These are phyloP conservation scores for Fusarium udum DNA, from an alignment of 2,329 filamentous ascomycete genomes.

Conservation along the genomic window DNA sequence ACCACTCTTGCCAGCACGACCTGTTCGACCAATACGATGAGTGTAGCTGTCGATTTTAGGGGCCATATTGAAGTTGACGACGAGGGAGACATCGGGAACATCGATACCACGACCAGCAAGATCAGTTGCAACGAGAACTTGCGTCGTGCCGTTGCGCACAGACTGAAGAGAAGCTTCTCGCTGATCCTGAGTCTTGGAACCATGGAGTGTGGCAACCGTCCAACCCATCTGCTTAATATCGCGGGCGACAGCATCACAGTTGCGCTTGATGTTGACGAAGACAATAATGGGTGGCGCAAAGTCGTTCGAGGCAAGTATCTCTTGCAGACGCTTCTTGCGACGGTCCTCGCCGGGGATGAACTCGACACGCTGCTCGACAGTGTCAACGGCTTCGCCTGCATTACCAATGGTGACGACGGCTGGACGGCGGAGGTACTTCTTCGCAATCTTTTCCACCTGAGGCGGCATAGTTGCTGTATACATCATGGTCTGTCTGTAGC, in stretches of 20 bases:
- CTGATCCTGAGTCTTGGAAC: conserved; percentile 97
- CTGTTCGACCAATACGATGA: conserved; percentile 94
- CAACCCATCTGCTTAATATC: conserved; percentile 96
- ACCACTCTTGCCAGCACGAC: conserved; percentile 96
- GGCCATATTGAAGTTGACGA: conserved; percentile 99
- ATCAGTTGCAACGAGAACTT: conserved; percentile 95
- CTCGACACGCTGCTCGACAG: conserved; percentile 96
- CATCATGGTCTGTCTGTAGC: conserved; percentile 99
- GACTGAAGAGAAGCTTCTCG: conserved; percentile 89
- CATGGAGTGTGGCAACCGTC: conserved; percentile 89
- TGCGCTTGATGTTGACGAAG: conserved; percentile 99
- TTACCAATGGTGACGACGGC: conserved; percentile 96
- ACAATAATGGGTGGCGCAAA: conserved; percentile 94
- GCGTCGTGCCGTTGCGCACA: conserved; percentile 81
- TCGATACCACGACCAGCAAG: conserved; percentile 97
- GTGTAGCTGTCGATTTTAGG: conserved; percentile 93
- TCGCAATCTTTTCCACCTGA: conserved; percentile 92
- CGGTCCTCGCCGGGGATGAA: conserved; percentile 92
- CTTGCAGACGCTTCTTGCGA: conserved; percentile 92
- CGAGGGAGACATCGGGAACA: conserved; percentile 90
- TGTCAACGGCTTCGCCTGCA: conserved; percentile 94
- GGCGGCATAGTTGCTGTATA: conserved; percentile 99
- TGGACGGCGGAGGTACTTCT: conserved; percentile 92
- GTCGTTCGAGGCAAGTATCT: conserved; percentile 83
- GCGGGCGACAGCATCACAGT: conserved; percentile 92